phyloP scores from a whole-genome alignment of 2,329 filamentous ascomycete species.

The Fonsecaea monophora region DNA sequence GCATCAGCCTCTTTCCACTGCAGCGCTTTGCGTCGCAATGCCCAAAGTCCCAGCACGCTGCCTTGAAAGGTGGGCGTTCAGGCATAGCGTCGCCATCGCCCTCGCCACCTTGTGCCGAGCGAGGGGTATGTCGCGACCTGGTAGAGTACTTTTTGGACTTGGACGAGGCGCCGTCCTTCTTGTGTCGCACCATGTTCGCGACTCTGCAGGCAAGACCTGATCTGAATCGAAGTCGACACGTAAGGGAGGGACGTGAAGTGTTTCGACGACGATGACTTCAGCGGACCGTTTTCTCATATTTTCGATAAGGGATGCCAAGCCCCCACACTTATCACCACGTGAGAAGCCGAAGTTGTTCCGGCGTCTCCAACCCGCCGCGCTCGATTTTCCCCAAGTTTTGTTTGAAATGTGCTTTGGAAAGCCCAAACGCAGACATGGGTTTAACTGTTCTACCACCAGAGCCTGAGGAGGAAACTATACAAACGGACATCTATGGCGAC shows the following conservation, averaged over 20 bases:
- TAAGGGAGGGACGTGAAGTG: not conserved
- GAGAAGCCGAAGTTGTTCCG: constrained; percentile 20
- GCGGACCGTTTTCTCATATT: not conserved
- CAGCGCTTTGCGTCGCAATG: constrained; percentile 98
- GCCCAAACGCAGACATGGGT: constrained; percentile 53
- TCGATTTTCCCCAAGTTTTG: not conserved
- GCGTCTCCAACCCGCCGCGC: not conserved
- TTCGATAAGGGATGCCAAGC: constrained; percentile 5
- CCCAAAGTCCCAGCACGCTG: constrained; percentile 96
- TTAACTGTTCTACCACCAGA: constrained; percentile 65
- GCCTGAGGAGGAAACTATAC: constrained; percentile 45
- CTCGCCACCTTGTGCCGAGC: constrained; percentile 42
- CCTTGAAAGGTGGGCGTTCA: constrained; percentile 71
- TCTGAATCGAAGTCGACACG: not conserved
- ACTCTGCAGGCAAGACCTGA: not conserved
- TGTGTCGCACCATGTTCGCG: constrained; percentile 83
- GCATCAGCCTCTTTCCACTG: constrained; percentile 93
- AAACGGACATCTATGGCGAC: constrained; percentile 40
- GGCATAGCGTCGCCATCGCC: constrained; percentile 49
- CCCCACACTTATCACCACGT: constrained; percentile 26
- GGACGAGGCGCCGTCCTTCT: constrained; percentile 79
- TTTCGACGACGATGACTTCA: not conserved
- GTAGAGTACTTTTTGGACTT: constrained; percentile 75
- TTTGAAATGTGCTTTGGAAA: not conserved
- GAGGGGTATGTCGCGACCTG: constrained; percentile 64